phyloP scores from a whole-genome alignment of 306 rosid genomes.

The Medicago lupulina region DNA sequence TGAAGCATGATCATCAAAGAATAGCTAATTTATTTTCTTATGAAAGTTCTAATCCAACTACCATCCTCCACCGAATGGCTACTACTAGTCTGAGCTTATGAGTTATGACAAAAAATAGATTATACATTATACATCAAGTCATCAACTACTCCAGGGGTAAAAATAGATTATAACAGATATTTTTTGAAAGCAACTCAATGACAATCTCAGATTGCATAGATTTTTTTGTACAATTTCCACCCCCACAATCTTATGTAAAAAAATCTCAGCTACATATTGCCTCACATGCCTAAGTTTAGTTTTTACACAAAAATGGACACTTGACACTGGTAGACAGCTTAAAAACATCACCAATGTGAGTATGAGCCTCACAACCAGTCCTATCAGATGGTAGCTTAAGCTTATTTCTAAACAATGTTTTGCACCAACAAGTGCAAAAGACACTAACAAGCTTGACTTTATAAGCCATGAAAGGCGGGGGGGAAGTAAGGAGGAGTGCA shows the following conservation, averaged over 20 bases:
- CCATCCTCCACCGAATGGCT: constrained; percentile 22
- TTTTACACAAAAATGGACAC: background rate
- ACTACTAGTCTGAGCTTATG: background rate
- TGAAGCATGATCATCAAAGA: constrained; percentile 9
- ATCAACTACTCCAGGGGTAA: constrained; percentile 8
- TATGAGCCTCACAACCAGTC: background rate
- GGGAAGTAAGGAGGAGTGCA: background rate
- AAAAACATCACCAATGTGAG: background rate
- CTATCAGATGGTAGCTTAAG: background rate
- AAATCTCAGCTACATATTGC: background rate
- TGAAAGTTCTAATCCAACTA: constrained; percentile 11
- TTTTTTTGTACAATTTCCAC: background rate
- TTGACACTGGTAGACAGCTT: background rate
- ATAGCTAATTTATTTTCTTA: constrained; percentile 3
- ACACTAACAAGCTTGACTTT: background rate
- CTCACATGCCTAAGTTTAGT: background rate
- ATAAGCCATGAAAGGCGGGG: background rate
- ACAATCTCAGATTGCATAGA: background rate
- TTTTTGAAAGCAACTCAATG: constrained; percentile 11
- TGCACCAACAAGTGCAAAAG: background rate
- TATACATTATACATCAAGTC: constrained; percentile 3
- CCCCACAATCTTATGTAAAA: background rate
- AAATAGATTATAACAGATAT: background rate
- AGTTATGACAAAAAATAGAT: background rate
- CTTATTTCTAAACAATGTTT: background rate